phyloP scores from a whole-genome alignment of 2,329 filamentous ascomycete genomes.

The Dendryphion nanum region DNA sequence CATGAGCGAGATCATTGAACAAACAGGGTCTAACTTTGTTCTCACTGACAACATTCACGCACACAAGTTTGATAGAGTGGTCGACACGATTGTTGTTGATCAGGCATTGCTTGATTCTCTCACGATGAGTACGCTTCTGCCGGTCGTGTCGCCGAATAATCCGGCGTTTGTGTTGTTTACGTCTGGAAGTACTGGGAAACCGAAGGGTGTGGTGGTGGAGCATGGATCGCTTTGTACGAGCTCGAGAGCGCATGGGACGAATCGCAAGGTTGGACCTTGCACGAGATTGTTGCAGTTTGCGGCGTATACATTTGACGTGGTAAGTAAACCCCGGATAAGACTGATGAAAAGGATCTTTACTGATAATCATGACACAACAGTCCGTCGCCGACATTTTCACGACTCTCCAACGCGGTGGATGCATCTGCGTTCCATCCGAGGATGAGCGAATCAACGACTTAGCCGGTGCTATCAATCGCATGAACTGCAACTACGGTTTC shows the following conservation, averaged over 20 bases:
- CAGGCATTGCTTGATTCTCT: slow-evolving; percentile 2
- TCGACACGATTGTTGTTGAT: slow-evolving; percentile 8
- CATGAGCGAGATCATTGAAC: slow-evolving; percentile 6
- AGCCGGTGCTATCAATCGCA: slow-evolving; percentile 33
- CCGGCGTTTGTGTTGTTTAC: slow-evolving; percentile 5
- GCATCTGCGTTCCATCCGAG: slow-evolving; percentile 54
- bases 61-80: slow-evolving; percentile 8
- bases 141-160: slow-evolving; percentile 4
- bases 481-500: slow-evolving; percentile 24
- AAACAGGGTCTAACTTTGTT: slow-evolving; percentile 12
- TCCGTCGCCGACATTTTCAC: slow-evolving; percentile 52
- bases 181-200: slow-evolving; percentile 1
- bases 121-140: slow-evolving; percentile 2
- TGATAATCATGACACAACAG: too few species aligned
- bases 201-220: not conserved
- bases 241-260: not conserved
- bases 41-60: slow-evolving; percentile 12
- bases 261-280: not conserved
- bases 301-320: slow-evolving; percentile 54
- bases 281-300: slow-evolving; percentile 27
- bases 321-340: too few species aligned
- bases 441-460: slow-evolving; percentile 51
- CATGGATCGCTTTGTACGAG: not conserved
- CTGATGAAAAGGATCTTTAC: too few species aligned
- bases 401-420: slow-evolving; percentile 47